phyloP scores from a whole-genome alignment of 2,329 filamentous ascomycete genomes.

The Sarocladium kiliense region DNA sequence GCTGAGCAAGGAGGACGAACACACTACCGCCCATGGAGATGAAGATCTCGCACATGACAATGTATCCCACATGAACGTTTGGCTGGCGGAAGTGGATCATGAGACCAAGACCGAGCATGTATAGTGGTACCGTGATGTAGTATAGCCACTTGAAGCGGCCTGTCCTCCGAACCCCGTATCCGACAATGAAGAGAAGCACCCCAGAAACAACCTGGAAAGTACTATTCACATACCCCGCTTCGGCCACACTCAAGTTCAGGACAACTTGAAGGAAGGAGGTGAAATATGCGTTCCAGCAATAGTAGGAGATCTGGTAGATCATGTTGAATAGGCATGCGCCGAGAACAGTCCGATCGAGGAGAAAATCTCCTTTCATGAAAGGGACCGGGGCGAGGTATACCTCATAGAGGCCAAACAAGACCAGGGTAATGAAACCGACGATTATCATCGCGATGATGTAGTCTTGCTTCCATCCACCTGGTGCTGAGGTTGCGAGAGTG shows the following conservation, averaged over 20 bases:
- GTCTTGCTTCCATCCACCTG: conserved; percentile 43
- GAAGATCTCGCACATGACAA: conserved; percentile 49
- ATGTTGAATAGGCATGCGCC: conserved; percentile 41
- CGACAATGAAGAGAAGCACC: conserved; percentile 43
- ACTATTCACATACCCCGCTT: conserved; percentile 42
- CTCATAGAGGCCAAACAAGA: conserved; percentile 53
- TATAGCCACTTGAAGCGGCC: conserved; percentile 45
- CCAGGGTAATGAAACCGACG: conserved; percentile 53
- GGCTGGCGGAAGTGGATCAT: conserved; percentile 30
- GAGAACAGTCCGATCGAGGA: conserved; percentile 46
- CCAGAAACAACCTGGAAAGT: conserved; percentile 47
- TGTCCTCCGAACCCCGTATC: conserved; percentile 38
- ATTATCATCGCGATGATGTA: conserved; percentile 57
- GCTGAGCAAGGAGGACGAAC: conserved; percentile 49
- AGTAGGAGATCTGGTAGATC: conserved; percentile 44
- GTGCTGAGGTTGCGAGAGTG: conserved; percentile 44
- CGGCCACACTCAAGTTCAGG: conserved; percentile 32
- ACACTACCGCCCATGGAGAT: conserved; percentile 48
- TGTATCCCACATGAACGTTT: conserved; percentile 38
- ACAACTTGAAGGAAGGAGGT: conserved; percentile 52
- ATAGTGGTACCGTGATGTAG: conserved; percentile 41
- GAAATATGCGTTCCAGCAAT: conserved; percentile 49
- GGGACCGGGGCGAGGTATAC: conserved; percentile 50
- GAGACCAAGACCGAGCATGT: conserved; percentile 44
- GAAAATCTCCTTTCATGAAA: conserved; percentile 48